Base-by-base conservation (phyloP, 2,329 filamentous ascomycete species). In the Claviceps pusilla region DNA sequence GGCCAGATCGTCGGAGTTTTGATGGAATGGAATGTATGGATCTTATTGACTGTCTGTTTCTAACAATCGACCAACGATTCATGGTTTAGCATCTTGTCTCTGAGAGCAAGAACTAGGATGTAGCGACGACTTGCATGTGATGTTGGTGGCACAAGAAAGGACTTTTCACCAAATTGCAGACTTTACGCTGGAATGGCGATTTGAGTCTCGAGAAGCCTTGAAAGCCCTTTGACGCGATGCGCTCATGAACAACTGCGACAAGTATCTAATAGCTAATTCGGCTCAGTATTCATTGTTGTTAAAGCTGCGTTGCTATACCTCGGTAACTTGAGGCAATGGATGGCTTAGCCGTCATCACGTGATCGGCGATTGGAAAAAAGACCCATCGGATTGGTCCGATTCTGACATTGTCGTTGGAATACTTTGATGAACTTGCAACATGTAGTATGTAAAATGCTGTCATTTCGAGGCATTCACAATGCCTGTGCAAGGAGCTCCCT, bases 401-500 rank as follows among this genome's bases (percentile, higher is more conserved):
- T 33, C 35, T 53, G 57, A 51, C 48, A 55, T 55, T 14, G 50
- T 53, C 37, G 11, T 11, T 14, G 12, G 37, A 14, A 56, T 49
- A 50, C n/a, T 49, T 49, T 14, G 50, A 53, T 39, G 48, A 51
- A 50, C 59, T 57, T 58, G 58, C 56, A 58, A 50, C 51, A 61
- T 49, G 52, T 43, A 24, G 45, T 29, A 49, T 39, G 35, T 1
- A 46, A 43, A 61, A 70, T 70, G 68, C 58, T 70, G 55, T 66
- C 68, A 51, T 62, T 64, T 52, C 64, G 62, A 54, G 60, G 66
- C 56, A 63, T 69, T 49, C 60, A 62, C 58, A 63, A 63, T 64
- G 66, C 62, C 58, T 69, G 63, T 52, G 63, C 64, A 45, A 64
- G 59, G 57, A 65, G 61, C 56, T 61, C 49, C 55, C 46, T 58